Base-by-base conservation (phyloP, 495 filamentous ascomycete genomes). In the Penicillium fimorum region DNA sequence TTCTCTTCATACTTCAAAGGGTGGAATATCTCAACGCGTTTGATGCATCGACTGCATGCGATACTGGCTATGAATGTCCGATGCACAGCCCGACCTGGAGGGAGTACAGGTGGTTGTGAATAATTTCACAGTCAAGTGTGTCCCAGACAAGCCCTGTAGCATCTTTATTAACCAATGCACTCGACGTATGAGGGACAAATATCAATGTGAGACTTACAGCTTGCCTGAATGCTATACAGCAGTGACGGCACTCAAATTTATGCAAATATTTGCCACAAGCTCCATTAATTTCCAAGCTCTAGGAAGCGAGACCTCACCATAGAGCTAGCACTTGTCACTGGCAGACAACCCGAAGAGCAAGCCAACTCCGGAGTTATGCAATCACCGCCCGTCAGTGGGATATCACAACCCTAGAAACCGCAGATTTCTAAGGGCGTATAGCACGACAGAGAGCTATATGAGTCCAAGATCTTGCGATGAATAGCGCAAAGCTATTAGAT, bases 171-270 rank as follows among this genome's bases (percentile, higher is more conserved):
- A 47, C 10, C 12, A 12, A 18, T 20, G 27, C 6, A 32, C 10
- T n/a, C 15, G n/a, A 32, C 18, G 17, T 32, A 47, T 30, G 17
- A 32, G 5, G n/a, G 15, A 15, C 27, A 7, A 29, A 32, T 29
- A 18, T 47, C 45, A 47, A 30, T 27, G n/a, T 17, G 15, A 20
- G 24, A 30, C 45, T 47, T 47, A 47, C 45, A 33, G 45, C 45
- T 47, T 47, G 45, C 17, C 27, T 8, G 29, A 33, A 12, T 4
- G 4, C 29, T 6, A 20, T 32, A 47, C 17, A 47, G 29, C n/a
- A 47, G 45, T 17, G 20, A n/a, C 8, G 13, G 8, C 6, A 13
- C 45, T 17, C 18, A 7, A 18, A 13, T n/a, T 3, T 6, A 4
- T 43, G n/a, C 27, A 47, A 30, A 29, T 47, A 30, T 30, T 25